Evolutionary conservation across 2,329 filamentous ascomycete genomes (phyloP), one percentile per base, ranked within the genome.

Genomic region (Xylariomycetidae sp.): DNA sequence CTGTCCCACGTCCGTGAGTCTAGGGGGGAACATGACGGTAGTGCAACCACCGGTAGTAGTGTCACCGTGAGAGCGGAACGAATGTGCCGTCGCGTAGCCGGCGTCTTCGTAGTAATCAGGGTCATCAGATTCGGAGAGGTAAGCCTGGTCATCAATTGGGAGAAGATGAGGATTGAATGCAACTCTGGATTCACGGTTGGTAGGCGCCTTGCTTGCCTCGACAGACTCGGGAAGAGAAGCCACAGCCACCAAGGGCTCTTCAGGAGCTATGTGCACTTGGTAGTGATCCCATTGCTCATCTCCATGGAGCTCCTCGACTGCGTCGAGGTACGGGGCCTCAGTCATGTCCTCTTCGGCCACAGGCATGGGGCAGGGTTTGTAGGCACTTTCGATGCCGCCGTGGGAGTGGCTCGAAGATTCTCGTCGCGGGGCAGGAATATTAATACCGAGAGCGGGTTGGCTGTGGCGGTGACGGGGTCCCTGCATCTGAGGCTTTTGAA

Each of bases 21-120:
- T 78, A 8, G 90, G 90, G 22, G 82, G 81, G 5, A 94, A 67
- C 30, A 94, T 65, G 15, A 53, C 49, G 3, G 66, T 71, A 1
- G 72, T 75, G 13, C 63, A 61, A 31, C 68, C 69, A 16, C 64
- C 62, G 4, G 67, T 69, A 8, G 71, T 77, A 47, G 72, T 63
- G 45, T 77, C 74, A 27, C 85, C 85, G 48, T 85, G 84, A 31
- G 88, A 86, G 15, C 78, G 74, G 44, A 80, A 78, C 9, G 86
- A 88, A 47, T 83, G 80, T 25, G 85, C 80, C 3, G 87, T 92
- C 16, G 80, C 81, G 37, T 85, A 86, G 15, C 85, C 89, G 38
- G 83, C 83, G 48, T 77, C 74, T 27, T 78, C 73, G 42, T 74
- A 75, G 25, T 57, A 50, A 23, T 63, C 69, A 42, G 88, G 86